Evolutionary conservation across 164 flowering plant genomes (phyloP).

Genomic region (Litsea cubeba): DNA sequence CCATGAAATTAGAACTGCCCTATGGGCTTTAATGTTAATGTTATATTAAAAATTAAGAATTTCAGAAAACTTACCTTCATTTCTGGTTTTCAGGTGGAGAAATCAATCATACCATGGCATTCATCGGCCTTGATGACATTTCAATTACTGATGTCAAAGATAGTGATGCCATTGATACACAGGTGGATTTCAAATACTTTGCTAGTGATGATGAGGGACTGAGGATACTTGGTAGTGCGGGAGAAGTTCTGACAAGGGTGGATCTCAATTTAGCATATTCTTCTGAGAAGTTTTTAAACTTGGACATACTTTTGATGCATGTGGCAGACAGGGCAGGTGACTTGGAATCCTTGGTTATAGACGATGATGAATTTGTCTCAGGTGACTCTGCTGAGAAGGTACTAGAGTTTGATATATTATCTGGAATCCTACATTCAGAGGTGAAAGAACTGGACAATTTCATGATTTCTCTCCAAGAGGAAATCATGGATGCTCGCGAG

Average conservation of each 20-base stretch:
- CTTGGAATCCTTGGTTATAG: constrained; percentile 49
- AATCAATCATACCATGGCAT: no score
- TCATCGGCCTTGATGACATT: no score
- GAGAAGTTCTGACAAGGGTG: constrained; percentile 48
- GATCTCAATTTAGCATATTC: constrained; percentile 67
- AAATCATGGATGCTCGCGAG: constrained; percentile 37
- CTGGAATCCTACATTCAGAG: constrained; percentile 72
- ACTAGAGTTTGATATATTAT: constrained; percentile 61
- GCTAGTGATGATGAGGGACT: no score
- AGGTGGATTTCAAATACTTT: no score
- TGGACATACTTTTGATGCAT: constrained; percentile 66
- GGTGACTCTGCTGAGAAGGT: constrained; percentile 43
- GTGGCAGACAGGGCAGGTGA: constrained; percentile 65
- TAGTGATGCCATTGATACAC: no score
- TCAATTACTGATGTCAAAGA: no score
- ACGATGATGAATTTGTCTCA: constrained; percentile 20
- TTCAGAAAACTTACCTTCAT: no score
- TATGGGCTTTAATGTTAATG: no score
- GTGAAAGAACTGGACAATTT: constrained; percentile 46
- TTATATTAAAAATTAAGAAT: no score
- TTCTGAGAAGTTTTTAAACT: constrained; percentile 74
- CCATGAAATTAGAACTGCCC: no score
- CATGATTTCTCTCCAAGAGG: constrained; percentile 39
- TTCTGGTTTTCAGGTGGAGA: no score
- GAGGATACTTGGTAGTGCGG: neutral